Evolutionary conservation across 768 basidiomycete genomes (phyloP).

Genomic region (Lactarius quietus): DNA sequence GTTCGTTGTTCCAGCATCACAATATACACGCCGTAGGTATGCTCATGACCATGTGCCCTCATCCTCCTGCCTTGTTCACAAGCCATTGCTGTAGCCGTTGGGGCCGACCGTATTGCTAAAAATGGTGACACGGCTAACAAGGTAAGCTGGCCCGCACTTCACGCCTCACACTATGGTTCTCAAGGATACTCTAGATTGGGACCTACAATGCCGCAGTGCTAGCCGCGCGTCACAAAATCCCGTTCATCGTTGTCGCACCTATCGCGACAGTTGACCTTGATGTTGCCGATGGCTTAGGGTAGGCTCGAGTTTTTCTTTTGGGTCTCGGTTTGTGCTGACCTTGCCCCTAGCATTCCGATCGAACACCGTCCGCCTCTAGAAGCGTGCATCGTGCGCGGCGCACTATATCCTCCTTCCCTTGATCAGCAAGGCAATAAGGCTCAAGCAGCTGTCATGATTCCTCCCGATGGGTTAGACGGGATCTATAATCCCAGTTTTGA

Average conservation of each 20-base stretch:
- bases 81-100: constrained; percentile 53
- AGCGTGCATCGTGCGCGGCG: constrained; percentile 84
- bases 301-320: constrained; percentile 23
- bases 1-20: constrained; percentile 87
- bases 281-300: constrained; percentile 64
- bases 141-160: constrained; percentile 35
- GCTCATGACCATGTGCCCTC: constrained; percentile 25
- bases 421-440: constrained; percentile 44
- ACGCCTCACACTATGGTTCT: background rate
- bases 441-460: constrained; percentile 81
- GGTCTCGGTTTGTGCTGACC: background rate
- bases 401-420: constrained; percentile 52
- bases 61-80: background rate
- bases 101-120: constrained; percentile 82
- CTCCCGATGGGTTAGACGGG: constrained; percentile 50
- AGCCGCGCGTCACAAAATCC: constrained; percentile 80
- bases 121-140: constrained; percentile 99
- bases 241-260: constrained; percentile 92
- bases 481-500: constrained; percentile 97
- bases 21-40: constrained; percentile 76
- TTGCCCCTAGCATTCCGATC: constrained; percentile 67
- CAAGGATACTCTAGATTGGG: constrained; percentile 51
- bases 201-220: constrained; percentile 96
- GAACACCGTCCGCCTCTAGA: constrained; percentile 88
- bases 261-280: constrained; percentile 89